Percentiles rank a stretch among this genome's conserved stretches.
Evolutionary conservation across 2,329 filamentous ascomycete genomes (phyloP).

Genomic region (Helotiales sp.): DNA sequence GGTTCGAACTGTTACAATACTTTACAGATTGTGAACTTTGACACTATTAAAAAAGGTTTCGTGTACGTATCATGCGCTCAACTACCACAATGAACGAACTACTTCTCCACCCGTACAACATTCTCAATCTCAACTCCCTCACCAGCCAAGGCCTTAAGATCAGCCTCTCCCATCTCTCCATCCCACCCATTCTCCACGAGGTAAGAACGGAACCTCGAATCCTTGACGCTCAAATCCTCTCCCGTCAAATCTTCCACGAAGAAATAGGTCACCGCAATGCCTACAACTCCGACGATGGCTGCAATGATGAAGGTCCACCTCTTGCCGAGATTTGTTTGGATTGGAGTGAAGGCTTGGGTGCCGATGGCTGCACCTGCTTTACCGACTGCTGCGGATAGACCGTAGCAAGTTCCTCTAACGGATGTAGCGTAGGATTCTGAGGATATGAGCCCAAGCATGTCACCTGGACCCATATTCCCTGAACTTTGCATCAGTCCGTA

Average conservation of each 20-base stretch:
- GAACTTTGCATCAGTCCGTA: slow-evolving; percentile 52
- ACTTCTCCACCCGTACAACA: background rate
- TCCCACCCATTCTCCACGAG: slow-evolving; percentile 47
- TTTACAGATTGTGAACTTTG: no score
- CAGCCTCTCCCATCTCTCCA: slow-evolving; percentile 45
- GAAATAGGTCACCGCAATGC: slow-evolving; percentile 47
- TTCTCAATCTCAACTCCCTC: background rate
- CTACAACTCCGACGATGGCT: slow-evolving; percentile 49
- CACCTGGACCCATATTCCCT: slow-evolving; percentile 51
- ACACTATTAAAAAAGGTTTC: no score
- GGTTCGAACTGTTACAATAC: no score
- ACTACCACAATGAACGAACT: background rate
- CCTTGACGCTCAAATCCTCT: slow-evolving; percentile 44
- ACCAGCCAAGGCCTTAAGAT: slow-evolving; percentile 36
- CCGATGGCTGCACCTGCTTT: slow-evolving; percentile 53
- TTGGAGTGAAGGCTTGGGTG: slow-evolving; percentile 50
- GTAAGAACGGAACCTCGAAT: slow-evolving; percentile 46
- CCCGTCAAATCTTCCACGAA: slow-evolving; percentile 47
- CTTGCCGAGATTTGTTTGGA: slow-evolving; percentile 46
- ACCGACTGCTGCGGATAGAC: slow-evolving; percentile 50
- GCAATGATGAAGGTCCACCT: slow-evolving; percentile 53
- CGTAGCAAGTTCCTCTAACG: slow-evolving; percentile 52
- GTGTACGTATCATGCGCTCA: no score
- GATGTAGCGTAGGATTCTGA: slow-evolving; percentile 53
- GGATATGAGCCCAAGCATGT: slow-evolving; percentile 50